Conservation (phyloP, 1,284 basidiomycete species). For the Ganoderma lingzhi region DNA sequence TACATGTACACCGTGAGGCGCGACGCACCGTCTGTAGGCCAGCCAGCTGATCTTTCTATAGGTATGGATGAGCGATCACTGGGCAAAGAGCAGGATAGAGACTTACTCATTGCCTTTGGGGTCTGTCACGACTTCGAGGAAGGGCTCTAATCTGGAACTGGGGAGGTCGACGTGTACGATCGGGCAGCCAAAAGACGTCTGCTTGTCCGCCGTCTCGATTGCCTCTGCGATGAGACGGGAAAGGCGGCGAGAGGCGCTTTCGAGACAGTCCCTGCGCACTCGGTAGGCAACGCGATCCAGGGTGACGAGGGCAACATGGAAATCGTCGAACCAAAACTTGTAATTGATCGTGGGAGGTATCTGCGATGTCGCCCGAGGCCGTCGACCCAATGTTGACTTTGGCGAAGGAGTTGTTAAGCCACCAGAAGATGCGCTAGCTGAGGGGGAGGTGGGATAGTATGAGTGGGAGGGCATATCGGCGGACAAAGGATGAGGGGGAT, state of each 20-base stretch:
- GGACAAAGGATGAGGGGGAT: not conserved
- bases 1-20: not conserved
- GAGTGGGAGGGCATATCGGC: not conserved
- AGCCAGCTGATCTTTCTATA: not conserved
- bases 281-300: not conserved
- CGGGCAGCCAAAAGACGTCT: not conserved
- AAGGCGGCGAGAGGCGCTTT: not conserved
- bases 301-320: not conserved
- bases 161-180: not conserved
- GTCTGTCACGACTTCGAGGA: not conserved
- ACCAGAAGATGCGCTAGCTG: not conserved
- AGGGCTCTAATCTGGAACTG: not conserved
- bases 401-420: not conserved
- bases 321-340: slow-evolving; percentile 3
- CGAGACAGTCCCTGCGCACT: not conserved
- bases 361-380: not conserved
- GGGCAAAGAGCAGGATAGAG: not conserved
- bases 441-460: not conserved
- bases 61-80: not conserved
- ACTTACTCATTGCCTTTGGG: not conserved
- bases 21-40: not conserved
- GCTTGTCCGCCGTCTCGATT: not conserved
- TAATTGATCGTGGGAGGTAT: not conserved
- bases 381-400: not conserved
- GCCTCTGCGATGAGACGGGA: not conserved